Conservation (phyloP, 1,139 yeast species). For the Pichia kudriavzevii region DNA sequence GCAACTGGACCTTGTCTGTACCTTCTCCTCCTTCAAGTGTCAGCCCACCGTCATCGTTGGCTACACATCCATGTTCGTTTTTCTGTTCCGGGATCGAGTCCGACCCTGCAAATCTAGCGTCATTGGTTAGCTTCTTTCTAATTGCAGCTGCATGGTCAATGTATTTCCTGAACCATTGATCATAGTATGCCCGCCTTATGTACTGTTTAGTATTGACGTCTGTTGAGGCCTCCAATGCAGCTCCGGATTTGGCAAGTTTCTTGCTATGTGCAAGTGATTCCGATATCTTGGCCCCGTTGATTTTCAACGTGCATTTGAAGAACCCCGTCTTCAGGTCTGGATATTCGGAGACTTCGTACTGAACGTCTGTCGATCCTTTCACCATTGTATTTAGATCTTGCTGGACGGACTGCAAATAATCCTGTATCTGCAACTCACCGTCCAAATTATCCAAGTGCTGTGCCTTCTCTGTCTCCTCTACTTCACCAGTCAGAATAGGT, state of each 20-base stretch:
- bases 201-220: constrained; percentile 2
- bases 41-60: too few relatives aligned
- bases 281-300: constrained; percentile 3
- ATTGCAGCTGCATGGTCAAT: constrained; percentile 1
- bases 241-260: constrained; percentile 14
- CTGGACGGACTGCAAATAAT: constrained; percentile 9
- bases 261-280: constrained; percentile 10
- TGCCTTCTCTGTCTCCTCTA: not conserved
- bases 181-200: constrained; percentile 5
- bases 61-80: too few relatives aligned
- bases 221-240: constrained; percentile 13
- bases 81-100: too few relatives aligned
- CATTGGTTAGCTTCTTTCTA: not conserved
- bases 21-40: too few relatives aligned
- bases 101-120: constrained; percentile 1
- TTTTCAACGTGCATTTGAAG: constrained; percentile 5
- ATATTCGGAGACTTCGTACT: constrained; percentile 4
- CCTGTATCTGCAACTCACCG: constrained; percentile 1
- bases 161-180: constrained; percentile 11
- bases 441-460: too few relatives aligned
- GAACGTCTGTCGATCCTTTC: not conserved
- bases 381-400: constrained; percentile 13
- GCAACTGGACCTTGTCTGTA: too few relatives aligned
- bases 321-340: constrained; percentile 4
- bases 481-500: not conserved